phyloP scores from a whole-genome alignment of 306 rosid species.

The Cucumis cinereus region DNA sequence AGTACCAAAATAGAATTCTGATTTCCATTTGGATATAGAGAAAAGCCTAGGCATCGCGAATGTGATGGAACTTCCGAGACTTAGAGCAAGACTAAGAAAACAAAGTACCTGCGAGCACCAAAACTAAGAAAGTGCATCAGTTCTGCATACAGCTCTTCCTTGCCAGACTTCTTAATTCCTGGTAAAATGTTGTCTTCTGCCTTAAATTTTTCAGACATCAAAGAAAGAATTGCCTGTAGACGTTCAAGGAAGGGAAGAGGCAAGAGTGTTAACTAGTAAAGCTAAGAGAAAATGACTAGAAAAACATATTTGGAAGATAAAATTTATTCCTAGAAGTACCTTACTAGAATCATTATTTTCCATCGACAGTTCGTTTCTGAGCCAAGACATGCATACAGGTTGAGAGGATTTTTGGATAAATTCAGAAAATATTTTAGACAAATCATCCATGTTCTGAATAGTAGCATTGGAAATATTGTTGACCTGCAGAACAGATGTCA shows the following conservation, averaged over 20 bases:
- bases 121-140: conserved; percentile 64
- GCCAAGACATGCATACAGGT: conserved; percentile 59
- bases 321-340: conserved; percentile 32
- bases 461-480: conserved; percentile 31
- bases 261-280: conserved; percentile 11
- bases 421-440: conserved; percentile 39
- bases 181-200: conserved; percentile 46
- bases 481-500: conserved; percentile 34
- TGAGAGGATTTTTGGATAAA: conserved; percentile 40
- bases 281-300: neutral
- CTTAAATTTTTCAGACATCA: conserved; percentile 49
- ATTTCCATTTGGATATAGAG: neutral
- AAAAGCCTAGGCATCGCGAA: neutral
- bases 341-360: conserved; percentile 26
- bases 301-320: conserved; percentile 1
- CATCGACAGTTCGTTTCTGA: conserved; percentile 53
- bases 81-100: neutral
- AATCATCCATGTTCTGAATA: conserved; percentile 28
- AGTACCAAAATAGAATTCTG: neutral
- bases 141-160: conserved; percentile 80
- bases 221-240: conserved; percentile 40
- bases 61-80: neutral
- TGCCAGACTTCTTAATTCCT: conserved; percentile 73
- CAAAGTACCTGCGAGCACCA: conserved; percentile 52
- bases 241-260: conserved; percentile 9